Evolutionary conservation across 2,329 filamentous ascomycete genomes (phyloP), one percentile per base, ranked within the genome.

Genomic region (Neophaeococcomyces mojaviensis): DNA sequence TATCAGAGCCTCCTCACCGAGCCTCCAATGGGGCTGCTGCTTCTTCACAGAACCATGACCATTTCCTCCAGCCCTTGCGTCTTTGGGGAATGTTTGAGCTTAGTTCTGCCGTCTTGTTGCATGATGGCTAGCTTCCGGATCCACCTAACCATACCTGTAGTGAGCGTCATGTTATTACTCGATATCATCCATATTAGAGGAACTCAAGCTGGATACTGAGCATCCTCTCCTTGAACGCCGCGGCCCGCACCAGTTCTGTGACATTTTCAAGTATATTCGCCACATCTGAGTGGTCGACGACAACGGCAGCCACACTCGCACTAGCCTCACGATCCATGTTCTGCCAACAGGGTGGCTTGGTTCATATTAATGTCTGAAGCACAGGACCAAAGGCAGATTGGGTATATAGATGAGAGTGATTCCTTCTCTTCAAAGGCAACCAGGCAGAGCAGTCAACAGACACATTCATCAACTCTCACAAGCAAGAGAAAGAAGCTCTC

Each of bases 181-280:
- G 43, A 33, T 38, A 41, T 47, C 26, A 28, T 42, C 42, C 35
- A 37, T 34, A 43, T 46, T 31, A 41, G 16, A 38, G 64, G 64
- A 56, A 67, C 60, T 10, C 52, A 62, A 31, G 63, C 50, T 6
- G 60, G 5, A 66, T 45, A 2, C 68, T 44, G 34, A 63, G 39
- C 13, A 67, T 65, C 58, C 76, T 49, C 46, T 48, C 35, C 38
- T 31, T 46, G 48, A 48, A 39, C 49, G 54, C 52, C 51, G 49
- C 54, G 54, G 54, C 43, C 54, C 54, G 54, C 39, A 44, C 41
- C 41, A 35, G 10, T 19, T 5, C 39, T 16, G 7, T 31, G 12
- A 31, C 4, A 32, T 31, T 4, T 6, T 12, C 13, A 18, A 22
- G 9, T 3, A 13, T 18, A n/a, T 18, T 41, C 16, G 39, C 30